Evolutionary conservation across 257 asterid genomes (phyloP), one percentile per base, ranked within the genome.

Genomic region (Coffea canephora): DNA sequence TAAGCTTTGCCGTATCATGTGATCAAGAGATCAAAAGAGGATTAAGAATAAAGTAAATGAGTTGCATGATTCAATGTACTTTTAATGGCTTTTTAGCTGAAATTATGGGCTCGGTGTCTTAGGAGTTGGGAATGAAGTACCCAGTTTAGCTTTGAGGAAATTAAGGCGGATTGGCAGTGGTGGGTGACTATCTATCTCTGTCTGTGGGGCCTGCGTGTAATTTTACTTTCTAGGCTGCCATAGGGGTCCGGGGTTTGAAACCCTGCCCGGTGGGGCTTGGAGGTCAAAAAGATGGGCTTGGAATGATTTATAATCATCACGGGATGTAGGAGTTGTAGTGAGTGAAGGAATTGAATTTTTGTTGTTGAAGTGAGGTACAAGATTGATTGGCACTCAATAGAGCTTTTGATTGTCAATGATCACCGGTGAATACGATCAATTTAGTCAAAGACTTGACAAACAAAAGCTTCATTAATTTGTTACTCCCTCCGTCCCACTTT

Each of bases 81-180:
- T 79, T 57, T 0, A 3, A 21, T 68, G 80, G 65, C 68, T 46
- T 49, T 59, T 72, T 18, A 46, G 73, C 34, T 74, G 78, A 75
- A 75, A 84, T 85, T 73, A 62, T 39, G 86, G 83, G 39, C 61
- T 41, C 48, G 76, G 10, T 76, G 82, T 71, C n/a, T 25, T 45
- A 61, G 57, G 41, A 34, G 4, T 69, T 41, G 8, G 45, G 27
- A 1, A 12, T 43, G 68, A 23, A 75, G 59, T 7, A 59, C 43
- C 55, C 76, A 6, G 34, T 31, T 0, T 0, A n/a, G 72, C 50
- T 23, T 62, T 80, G 85, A 86, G 86, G 71, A 87, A 74, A 79
- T 86, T 82, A 86, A 88, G 91, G 89, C 88, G 86, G 90, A 82
- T 81, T 80, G 84, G 75, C 80, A 83, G 27, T 57, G 52, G 76